Percentiles rank a stretch among this genome's conserved stretches.
Evolutionary conservation across 495 filamentous ascomycete genomes (phyloP).

Genomic region (Penicillium dipodomyicola): DNA sequence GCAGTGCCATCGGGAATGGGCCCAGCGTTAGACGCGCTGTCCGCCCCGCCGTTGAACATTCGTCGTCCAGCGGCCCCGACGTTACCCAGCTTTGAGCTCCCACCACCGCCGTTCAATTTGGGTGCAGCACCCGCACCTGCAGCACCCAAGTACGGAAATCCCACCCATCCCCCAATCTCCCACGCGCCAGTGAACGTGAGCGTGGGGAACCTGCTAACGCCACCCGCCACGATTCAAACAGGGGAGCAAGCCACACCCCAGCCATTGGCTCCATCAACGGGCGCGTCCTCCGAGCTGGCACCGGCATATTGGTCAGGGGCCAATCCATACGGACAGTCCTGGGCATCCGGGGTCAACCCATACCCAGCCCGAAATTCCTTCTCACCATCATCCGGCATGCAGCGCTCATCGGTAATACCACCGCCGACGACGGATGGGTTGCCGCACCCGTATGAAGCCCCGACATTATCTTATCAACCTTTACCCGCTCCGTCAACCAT

Average conservation of each 20-base stretch:
- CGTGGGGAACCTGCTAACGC: slow-evolving; percentile 61
- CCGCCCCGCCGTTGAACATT: slow-evolving; percentile 50
- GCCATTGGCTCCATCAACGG: slow-evolving; percentile 43
- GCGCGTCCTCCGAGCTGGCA: slow-evolving; percentile 48
- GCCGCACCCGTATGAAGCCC: slow-evolving; percentile 60
- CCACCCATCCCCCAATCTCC: slow-evolving; percentile 31
- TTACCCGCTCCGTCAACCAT: slow-evolving; percentile 46
- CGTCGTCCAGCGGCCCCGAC: slow-evolving; percentile 60
- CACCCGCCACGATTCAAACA: slow-evolving; percentile 58
- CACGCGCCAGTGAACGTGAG: slow-evolving; percentile 50
- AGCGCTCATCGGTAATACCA: slow-evolving; percentile 49
- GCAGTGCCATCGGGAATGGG: slow-evolving; percentile 49
- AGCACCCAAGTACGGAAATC: slow-evolving; percentile 43
- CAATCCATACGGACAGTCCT: slow-evolving; percentile 53
- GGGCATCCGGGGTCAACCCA: slow-evolving; percentile 42
- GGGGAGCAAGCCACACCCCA: slow-evolving; percentile 58
- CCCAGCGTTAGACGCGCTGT: slow-evolving; percentile 42
- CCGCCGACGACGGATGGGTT: slow-evolving; percentile 47
- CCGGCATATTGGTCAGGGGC: slow-evolving; percentile 48
- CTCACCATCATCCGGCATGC: slow-evolving; percentile 52
- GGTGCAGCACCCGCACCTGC: slow-evolving; percentile 14
- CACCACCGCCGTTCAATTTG: slow-evolving; percentile 47
- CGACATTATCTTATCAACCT: slow-evolving; percentile 52
- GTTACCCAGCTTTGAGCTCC: slow-evolving; percentile 63
- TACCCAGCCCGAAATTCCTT: slow-evolving; percentile 50